Evolutionary conservation across 176 grass and related monocot genomes (phyloP).

Genomic region (Leersia perrieri): DNA sequence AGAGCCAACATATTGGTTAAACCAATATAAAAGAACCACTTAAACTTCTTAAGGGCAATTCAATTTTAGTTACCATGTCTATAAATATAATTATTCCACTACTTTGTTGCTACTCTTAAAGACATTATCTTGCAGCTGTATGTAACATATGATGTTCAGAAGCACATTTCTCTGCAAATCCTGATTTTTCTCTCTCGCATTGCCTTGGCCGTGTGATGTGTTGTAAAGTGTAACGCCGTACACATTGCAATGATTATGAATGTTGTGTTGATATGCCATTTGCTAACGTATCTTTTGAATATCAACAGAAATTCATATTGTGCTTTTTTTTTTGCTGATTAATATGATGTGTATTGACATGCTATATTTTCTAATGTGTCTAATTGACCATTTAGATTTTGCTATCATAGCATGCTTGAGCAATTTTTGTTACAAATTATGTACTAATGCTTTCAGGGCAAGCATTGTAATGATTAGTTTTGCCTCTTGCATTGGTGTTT

Average conservation of each 20-base stretch:
- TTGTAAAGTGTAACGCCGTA: not conserved
- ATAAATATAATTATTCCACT: not conserved
- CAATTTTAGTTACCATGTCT: not conserved
- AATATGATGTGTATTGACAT: not conserved
- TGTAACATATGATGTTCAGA: not conserved
- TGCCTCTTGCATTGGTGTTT: slow-evolving; percentile 10
- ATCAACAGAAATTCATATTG: not conserved
- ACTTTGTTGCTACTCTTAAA: not conserved
- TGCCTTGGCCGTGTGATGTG: not conserved
- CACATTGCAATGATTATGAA: not conserved
- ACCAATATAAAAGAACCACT: not conserved
- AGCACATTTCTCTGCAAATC: not conserved
- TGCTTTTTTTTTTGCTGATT: not conserved
- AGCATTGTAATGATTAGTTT: not conserved
- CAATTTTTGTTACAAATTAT: not conserved
- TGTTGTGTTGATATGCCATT: not conserved
- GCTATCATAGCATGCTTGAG: not conserved
- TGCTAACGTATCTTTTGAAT: not conserved
- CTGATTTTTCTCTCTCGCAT: not conserved
- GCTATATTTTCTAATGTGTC: not conserved
- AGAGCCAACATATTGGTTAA: not conserved
- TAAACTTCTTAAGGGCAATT: not conserved
- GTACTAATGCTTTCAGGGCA: not conserved
- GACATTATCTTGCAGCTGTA: not conserved
- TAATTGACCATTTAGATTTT: slow-evolving; percentile 12